Conservation (phyloP, 768 basidiomycete species). For the Pleurotus ostreatus region DNA sequence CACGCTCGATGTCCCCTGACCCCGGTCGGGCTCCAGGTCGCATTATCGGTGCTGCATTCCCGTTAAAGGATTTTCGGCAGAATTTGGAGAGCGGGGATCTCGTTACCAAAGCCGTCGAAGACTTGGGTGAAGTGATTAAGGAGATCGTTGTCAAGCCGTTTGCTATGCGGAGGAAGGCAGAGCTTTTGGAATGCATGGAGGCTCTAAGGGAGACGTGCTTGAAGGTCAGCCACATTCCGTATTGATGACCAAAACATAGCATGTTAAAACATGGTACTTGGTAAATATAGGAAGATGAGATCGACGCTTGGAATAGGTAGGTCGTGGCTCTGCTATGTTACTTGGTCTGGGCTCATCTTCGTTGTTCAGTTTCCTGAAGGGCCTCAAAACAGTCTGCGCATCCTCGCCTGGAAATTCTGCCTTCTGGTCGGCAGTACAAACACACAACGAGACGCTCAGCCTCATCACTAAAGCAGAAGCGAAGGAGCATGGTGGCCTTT, state of each 20-base stretch:
- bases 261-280: background rate
- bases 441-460: slow-evolving; percentile 48
- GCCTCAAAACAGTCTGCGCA: slow-evolving; percentile 54
- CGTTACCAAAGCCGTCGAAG: slow-evolving; percentile 82
- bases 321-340: background rate
- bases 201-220: slow-evolving; percentile 64
- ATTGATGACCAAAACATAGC: no score
- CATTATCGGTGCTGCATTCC: slow-evolving; percentile 71
- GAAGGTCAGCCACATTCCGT: slow-evolving; percentile 36
- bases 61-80: slow-evolving; percentile 71
- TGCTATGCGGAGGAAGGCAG: slow-evolving; percentile 56
- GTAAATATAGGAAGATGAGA: slow-evolving; percentile 65
- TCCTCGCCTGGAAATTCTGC: slow-evolving; percentile 53
- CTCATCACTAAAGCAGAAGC: slow-evolving; percentile 67
- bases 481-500: slow-evolving; percentile 49
- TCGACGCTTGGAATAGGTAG: slow-evolving; percentile 77
- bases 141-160: slow-evolving; percentile 74
- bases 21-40: slow-evolving; percentile 60
- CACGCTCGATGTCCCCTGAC: slow-evolving; percentile 46
- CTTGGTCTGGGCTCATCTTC: background rate
- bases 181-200: slow-evolving; percentile 73
- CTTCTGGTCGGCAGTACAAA: slow-evolving; percentile 62
- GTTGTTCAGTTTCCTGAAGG: slow-evolving; percentile 50
- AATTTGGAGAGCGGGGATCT: slow-evolving; percentile 73
- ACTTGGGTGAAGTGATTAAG: slow-evolving; percentile 64